These are phyloP conservation scores for Euphorbia tirucalli DNA, from an alignment of 345 rosid genomes.

Conservation along the genomic window DNA sequence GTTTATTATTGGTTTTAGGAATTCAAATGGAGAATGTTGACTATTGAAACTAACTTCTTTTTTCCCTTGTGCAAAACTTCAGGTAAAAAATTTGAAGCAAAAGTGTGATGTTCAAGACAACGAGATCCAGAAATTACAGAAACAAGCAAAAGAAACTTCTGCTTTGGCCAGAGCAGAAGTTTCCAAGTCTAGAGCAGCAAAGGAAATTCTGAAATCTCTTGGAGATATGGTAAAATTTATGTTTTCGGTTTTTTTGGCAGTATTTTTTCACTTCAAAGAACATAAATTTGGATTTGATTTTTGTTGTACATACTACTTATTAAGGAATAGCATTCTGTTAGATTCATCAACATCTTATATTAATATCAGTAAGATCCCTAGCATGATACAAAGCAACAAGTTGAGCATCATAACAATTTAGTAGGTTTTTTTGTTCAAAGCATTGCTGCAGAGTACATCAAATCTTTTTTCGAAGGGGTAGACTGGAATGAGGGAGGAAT, in stretches of 20 bases:
- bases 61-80: constrained; percentile 21
- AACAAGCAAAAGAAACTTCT: constrained; percentile 49
- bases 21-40: constrained; percentile 3
- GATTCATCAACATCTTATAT: not conserved
- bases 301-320: not conserved
- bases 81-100: constrained; percentile 62
- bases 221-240: constrained; percentile 47
- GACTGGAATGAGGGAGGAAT: not conserved
- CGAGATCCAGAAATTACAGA: constrained; percentile 53
- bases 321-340: not conserved
- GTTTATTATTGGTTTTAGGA: not conserved
- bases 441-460: not conserved
- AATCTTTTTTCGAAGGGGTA: not conserved
- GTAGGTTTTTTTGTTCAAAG: not conserved
- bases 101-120: constrained; percentile 62
- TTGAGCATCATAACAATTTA: not conserved
- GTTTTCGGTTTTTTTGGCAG: not conserved
- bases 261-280: not conserved
- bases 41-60: not conserved
- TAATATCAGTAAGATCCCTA: not conserved
- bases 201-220: constrained; percentile 53
- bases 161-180: constrained; percentile 46
- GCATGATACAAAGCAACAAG: not conserved
- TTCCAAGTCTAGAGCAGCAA: constrained; percentile 54
- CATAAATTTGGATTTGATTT: not conserved